Conservation (phyloP, 352 stramenopile genomes). For the Globisporangium solare region DNA sequence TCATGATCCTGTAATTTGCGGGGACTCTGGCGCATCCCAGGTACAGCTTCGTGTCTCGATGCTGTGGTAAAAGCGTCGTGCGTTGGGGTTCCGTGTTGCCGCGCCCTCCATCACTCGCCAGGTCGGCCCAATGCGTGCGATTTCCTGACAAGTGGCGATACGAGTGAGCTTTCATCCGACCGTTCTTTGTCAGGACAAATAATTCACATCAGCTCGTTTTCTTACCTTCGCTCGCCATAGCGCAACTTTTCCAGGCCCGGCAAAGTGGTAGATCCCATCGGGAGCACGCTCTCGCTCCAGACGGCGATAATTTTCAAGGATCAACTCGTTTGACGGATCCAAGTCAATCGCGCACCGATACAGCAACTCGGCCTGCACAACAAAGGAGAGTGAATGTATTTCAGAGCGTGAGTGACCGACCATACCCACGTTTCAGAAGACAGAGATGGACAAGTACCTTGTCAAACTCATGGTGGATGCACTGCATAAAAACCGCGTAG, state of each 20-base stretch:
- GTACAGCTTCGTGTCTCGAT: slow-evolving; percentile 27
- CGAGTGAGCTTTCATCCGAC: not conserved
- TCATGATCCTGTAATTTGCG: not conserved
- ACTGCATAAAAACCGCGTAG: slow-evolving; percentile 62
- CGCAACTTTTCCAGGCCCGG: slow-evolving; percentile 47
- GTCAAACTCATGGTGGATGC: slow-evolving; percentile 50
- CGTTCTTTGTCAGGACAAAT: slow-evolving; percentile 10
- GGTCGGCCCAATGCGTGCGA: slow-evolving; percentile 9
- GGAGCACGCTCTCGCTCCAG: slow-evolving; percentile 49
- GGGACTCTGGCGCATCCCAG: slow-evolving; percentile 20
- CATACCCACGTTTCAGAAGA: not conserved
- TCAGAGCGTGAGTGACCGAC: not conserved
- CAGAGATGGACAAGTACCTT: slow-evolving; percentile 19
- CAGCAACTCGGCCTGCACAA: slow-evolving; percentile 43
- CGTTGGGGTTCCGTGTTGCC: slow-evolving; percentile 15
- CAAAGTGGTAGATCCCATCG: slow-evolving; percentile 37
- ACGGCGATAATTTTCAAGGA: slow-evolving; percentile 59
- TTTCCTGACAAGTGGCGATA: slow-evolving; percentile 9
- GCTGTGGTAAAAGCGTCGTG: slow-evolving; percentile 44
- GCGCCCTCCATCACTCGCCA: slow-evolving; percentile 54
- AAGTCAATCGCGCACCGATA: slow-evolving; percentile 61
- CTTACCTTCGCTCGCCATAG: slow-evolving; percentile 34
- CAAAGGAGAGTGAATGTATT: not conserved
- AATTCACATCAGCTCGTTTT: not conserved
- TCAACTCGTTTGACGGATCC: slow-evolving; percentile 35